A percentile compares a stretch with the other conserved stretches of the same genome.
Conservation (phyloP, 306 rosid species). For the Crotalaria pallida region DNA sequence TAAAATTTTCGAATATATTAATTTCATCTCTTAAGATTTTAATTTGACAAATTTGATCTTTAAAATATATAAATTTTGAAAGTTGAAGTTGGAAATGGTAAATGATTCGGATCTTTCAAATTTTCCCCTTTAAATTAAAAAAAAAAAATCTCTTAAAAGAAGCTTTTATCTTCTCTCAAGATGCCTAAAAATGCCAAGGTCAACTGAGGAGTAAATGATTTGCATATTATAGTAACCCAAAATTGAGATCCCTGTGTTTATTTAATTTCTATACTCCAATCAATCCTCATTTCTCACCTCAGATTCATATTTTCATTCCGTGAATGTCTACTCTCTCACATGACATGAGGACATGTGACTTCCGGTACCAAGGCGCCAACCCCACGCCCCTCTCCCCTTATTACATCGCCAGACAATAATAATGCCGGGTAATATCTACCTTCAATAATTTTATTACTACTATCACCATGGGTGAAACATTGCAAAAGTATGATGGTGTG, state of each 20-base stretch:
- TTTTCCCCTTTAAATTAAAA: no score
- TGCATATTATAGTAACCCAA: neutral
- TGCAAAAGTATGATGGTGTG: no score
- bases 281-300: neutral
- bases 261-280: no score
- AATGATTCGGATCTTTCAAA: no score
- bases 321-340: neutral
- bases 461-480: neutral
- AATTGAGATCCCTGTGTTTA: neutral
- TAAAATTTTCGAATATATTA: no score
- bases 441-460: neutral
- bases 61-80: no score
- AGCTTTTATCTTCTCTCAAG: no score
- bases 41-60: no score
- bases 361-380: neutral
- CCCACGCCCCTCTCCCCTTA: neutral
- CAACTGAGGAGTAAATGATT: neutral
- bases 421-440: neutral
- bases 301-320: neutral
- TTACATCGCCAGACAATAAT: neutral
- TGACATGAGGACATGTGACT: slow-evolving; percentile 7
- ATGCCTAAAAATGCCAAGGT: neutral
- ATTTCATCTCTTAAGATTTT: no score
- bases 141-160: no score
- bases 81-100: no score